Evolutionary conservation across 495 filamentous ascomycete genomes (phyloP), one percentile per base, ranked within the genome.

Genomic region (Aspergillus sparsus): DNA sequence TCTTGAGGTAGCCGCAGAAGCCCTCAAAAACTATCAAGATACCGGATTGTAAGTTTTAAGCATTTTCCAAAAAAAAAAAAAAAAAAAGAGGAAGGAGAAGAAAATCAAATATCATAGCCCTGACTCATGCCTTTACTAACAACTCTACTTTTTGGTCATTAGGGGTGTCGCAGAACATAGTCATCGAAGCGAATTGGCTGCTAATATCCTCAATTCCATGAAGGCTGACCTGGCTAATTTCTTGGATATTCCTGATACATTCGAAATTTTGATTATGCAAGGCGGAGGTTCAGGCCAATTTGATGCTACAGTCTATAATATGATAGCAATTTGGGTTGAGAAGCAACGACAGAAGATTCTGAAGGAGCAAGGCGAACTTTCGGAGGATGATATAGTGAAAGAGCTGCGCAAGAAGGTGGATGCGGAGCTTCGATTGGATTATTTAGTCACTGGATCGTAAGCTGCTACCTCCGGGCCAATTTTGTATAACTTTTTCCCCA

Each of bases 261-360:
- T 93, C 73, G 89, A 93, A 60, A 79, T 91, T 46, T 71, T 92
- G 49, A 88, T 93, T 72, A 88, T 93, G 81, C 91, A 94, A 69
- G 63, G 63, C 62, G 92, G 93, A 49, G 93, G 93, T 50, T 89
- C 82, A 50, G 91, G 89, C 44, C 85, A 90, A 70, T 95, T 96
- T 76, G 86, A 86, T 66, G 90, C 90, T 21, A 84, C 85, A 1
- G 87, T 89, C 3, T 90, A 92, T 72, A 92, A 96, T 73, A 76
- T 96, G 34, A 86, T 94, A 21, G 78, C 83, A 13, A 78, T 90
- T 47, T 97, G 92, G 92, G 87, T 96, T 0, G 83, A 89, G 71
- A 67, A 39, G 63, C 75, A 52, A 66, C 69, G 67, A 62, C 74
- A 63, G 67, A 75, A 55, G 57, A 68, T 75, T 18, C 15, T 73